These are phyloP conservation scores for Penicillium diatomitis DNA, from an alignment of 495 filamentous ascomycete species.

Conservation along the genomic window DNA sequence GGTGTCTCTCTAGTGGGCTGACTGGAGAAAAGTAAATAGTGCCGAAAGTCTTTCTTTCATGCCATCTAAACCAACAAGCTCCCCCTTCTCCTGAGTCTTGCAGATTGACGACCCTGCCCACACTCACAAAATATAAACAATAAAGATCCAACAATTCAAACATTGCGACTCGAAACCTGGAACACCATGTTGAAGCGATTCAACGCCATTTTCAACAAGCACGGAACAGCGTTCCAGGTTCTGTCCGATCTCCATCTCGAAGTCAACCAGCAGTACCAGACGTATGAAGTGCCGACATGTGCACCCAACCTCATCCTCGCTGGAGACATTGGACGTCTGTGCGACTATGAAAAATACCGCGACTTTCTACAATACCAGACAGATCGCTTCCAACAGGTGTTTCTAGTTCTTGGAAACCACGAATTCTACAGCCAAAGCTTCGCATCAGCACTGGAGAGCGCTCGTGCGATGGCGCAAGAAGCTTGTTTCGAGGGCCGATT, in stretches of 20 bases:
- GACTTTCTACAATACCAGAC: slow-evolving; percentile 40
- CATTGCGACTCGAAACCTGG: too few species aligned
- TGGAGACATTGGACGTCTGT: slow-evolving; percentile 48
- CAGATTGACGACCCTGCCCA: too few species aligned
- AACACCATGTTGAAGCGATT: not conserved
- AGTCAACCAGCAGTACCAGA: slow-evolving; percentile 40
- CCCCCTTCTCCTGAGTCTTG: too few species aligned
- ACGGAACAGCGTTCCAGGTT: slow-evolving; percentile 32
- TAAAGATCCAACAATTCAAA: too few species aligned
- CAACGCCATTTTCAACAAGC: not conserved
- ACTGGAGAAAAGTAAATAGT: too few species aligned
- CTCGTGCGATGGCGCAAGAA: slow-evolving; percentile 36
- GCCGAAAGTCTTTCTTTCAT: too few species aligned
- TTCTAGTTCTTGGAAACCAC: slow-evolving; percentile 49
- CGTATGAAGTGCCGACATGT: slow-evolving; percentile 35
- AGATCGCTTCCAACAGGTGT: slow-evolving; percentile 35
- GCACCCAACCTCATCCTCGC: slow-evolving; percentile 46
- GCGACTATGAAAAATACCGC: slow-evolving; percentile 44
- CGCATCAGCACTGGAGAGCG: slow-evolving; percentile 29
- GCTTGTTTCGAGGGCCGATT: slow-evolving; percentile 33
- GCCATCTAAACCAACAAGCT: too few species aligned
- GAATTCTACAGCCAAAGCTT: slow-evolving; percentile 45
- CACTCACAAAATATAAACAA: too few species aligned
- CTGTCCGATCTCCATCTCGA: slow-evolving; percentile 54
- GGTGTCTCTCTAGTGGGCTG: too few species aligned